Percentiles rank a stretch among this genome's conserved stretches.
phyloP scores from a whole-genome alignment of 495 filamentous ascomycete species.

The Talaromyces borbonicus region DNA sequence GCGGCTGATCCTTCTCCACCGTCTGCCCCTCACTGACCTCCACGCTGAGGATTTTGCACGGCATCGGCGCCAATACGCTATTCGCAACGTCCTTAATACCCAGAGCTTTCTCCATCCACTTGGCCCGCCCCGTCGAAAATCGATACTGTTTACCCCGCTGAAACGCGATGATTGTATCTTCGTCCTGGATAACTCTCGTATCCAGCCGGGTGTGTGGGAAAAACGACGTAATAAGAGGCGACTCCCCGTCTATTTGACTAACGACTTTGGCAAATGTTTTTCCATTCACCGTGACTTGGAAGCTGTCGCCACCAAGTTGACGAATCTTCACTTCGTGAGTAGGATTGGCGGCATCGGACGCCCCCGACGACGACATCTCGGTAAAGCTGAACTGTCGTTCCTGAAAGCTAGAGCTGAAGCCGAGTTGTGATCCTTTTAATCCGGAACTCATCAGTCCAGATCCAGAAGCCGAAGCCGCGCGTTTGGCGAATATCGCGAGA shows the following conservation, averaged over 20 bases:
- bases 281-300: conserved; percentile 53
- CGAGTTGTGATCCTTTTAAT: conserved; percentile 27
- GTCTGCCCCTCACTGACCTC: conserved; percentile 69
- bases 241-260: conserved; percentile 28
- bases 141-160: conserved; percentile 72
- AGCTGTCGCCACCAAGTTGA: conserved; percentile 52
- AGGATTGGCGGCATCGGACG: conserved; percentile 14
- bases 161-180: conserved; percentile 66
- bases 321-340: conserved; percentile 56
- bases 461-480: conserved; percentile 8
- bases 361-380: conserved; percentile 7
- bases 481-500: conserved; percentile 52
- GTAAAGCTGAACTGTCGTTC: conserved; percentile 30
- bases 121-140: conserved; percentile 54
- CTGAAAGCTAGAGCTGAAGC: conserved; percentile 47
- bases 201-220: conserved; percentile 75
- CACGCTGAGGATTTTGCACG: conserved; percentile 82
- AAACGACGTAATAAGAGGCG: conserved; percentile 39
- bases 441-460: conserved; percentile 11
- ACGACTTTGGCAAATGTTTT: conserved; percentile 34
- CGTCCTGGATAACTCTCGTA: conserved; percentile 63
- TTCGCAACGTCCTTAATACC: conserved; percentile 73
- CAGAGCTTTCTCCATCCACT: conserved; percentile 78
- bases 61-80: conserved; percentile 87
- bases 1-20: conserved; percentile 75